Base-by-base conservation (phyloP, 1,139 yeast genomes). In the Scheffersomyces insectosa region DNA sequence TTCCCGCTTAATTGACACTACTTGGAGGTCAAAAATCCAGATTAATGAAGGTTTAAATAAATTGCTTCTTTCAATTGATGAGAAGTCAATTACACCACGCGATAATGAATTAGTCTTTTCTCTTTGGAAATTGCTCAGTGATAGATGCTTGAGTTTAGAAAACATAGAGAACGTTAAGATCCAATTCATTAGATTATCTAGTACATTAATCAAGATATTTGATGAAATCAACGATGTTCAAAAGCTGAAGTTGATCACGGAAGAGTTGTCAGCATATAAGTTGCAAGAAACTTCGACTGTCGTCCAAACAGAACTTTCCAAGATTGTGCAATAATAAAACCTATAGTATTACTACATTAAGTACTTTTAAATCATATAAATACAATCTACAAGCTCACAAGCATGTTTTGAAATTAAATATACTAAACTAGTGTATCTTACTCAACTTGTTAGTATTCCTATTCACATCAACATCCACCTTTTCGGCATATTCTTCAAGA, bases 111-210 rank as follows among this genome's bases (percentile, higher is more conserved):
- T 55, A 2, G 46, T 37, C 2, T 14, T 56, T 5, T 42, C 66
- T 20, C 44, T 55, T 32, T 69, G 74, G 72, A 32, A 42, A 1
- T 49, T 51, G 32, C 50, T 71, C n/a, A 38, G 48, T 5, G 42
- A 51, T 3, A 44, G 55, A 5, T 77, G 82, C 54, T 66, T 77
- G 12, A 55, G 55, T 5, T 68, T 67, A 32, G 75, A 74, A 36
- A 77, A 78, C 37, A 78, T 84, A 43, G 95, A 87, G 53, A 78
- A 75, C 50, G 88, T 85, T 2, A 75, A 84, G 46, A 63, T 84
- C 16, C 83, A 81, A 41, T 48, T 68, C 37, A 63, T 72, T 10
- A 59, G 75, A 41, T 58, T 62, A 35, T 63, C 72, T 1, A 57
- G 57, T 15, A 47, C 47, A 15, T 48, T 68, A 12, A 41, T 56